Evolutionary conservation across 345 rosid genomes (phyloP).

Genomic region (Toxicodendron radicans): DNA sequence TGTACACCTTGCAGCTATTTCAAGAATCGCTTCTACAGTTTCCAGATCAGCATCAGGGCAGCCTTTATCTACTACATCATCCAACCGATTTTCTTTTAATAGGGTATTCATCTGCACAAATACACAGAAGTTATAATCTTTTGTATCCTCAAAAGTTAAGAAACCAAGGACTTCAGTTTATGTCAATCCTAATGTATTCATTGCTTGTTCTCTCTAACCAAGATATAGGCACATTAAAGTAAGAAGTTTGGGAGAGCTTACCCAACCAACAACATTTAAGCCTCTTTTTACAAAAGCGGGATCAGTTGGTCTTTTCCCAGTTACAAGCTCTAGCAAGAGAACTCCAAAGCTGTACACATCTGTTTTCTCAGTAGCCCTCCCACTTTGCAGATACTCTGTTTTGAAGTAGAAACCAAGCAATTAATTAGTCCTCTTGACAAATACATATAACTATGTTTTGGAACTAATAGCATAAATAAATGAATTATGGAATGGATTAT

Average conservation of each 20-base stretch:
- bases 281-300: conserved; percentile 74
- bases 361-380: conserved; percentile 89
- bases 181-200: neutral
- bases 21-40: conserved; percentile 74
- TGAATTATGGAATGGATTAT: too few species aligned
- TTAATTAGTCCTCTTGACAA: neutral
- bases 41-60: conserved; percentile 64
- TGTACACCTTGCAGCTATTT: conserved; percentile 79
- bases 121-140: neutral
- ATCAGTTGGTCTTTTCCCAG: conserved; percentile 92
- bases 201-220: neutral
- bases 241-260: conserved; percentile 31
- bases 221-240: neutral
- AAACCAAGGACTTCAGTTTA: neutral
- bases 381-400: conserved; percentile 89
- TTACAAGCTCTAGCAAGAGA: conserved; percentile 83
- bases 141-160: neutral
- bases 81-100: conserved; percentile 69
- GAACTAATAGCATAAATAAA: neutral
- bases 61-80: conserved; percentile 68
- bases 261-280: conserved; percentile 96
- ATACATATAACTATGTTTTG: neutral
- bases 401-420: neutral
- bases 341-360: conserved; percentile 99
- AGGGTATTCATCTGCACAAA: conserved; percentile 76